phyloP scores from a whole-genome alignment of 2,329 filamentous ascomycete species.

The Grosmannia huntii region DNA sequence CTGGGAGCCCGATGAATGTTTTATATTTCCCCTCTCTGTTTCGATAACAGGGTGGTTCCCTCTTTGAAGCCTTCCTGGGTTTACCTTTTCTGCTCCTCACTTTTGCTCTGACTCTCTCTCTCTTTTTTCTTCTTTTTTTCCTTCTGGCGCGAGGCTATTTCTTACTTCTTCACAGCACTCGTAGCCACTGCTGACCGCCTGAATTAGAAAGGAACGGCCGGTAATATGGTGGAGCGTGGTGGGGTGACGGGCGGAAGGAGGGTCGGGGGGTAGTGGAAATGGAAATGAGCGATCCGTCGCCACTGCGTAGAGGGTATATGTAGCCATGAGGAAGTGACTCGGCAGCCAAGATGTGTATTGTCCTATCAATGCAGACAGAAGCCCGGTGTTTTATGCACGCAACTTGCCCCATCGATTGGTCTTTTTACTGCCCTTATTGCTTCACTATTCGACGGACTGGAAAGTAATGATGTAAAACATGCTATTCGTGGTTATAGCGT shows the following conservation, averaged over 20 bases:
- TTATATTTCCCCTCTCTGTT: not conserved
- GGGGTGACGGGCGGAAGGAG: slow-evolving; percentile 3
- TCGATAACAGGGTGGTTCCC: not conserved
- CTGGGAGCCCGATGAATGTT: not conserved
- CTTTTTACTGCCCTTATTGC: not conserved
- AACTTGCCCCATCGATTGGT: not conserved
- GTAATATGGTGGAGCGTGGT: slow-evolving; percentile 1
- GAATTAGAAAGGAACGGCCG: not conserved
- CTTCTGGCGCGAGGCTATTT: not conserved
- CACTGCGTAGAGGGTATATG: not conserved
- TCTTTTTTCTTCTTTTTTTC: not conserved
- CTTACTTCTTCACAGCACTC: not conserved
- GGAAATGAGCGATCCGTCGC: slow-evolving; percentile 4
- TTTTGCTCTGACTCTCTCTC: not conserved
- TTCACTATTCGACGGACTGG: not conserved
- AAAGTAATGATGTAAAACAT: no score
- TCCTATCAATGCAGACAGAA: not conserved
- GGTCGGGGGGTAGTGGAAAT: slow-evolving; percentile 5
- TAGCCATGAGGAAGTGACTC: not conserved
- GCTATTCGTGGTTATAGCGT: no score
- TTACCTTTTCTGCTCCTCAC: not conserved
- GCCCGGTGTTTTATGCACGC: not conserved
- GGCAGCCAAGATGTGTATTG: not conserved
- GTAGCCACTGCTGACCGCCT: slow-evolving; percentile 5
- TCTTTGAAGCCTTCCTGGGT: not conserved